phyloP scores from a whole-genome alignment of 2,329 filamentous ascomycete genomes.

The Aspergillus glaucus region DNA sequence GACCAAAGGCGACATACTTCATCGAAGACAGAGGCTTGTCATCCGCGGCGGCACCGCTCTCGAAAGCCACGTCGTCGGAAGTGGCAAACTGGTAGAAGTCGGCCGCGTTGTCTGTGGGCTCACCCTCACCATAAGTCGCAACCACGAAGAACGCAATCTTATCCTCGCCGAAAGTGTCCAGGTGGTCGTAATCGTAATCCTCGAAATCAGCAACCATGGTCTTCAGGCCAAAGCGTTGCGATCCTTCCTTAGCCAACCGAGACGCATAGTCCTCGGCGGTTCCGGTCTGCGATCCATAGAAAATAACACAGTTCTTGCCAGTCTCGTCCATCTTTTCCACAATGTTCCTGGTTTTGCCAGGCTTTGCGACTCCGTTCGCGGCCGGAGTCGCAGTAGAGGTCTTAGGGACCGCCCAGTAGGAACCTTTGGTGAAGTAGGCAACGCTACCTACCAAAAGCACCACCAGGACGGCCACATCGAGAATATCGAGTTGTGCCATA shows the following conservation, averaged over 20 bases:
- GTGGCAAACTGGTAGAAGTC: constrained; percentile 97
- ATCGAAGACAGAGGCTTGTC: constrained; percentile 73
- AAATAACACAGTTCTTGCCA: constrained; percentile 94
- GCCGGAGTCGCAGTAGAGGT: constrained; percentile 66
- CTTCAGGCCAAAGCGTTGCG: constrained; percentile 90
- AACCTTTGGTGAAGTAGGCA: constrained; percentile 97
- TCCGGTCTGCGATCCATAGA: constrained; percentile 97
- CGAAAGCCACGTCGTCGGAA: constrained; percentile 74
- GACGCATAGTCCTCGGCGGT: constrained; percentile 98
- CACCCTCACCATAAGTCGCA: constrained; percentile 95
- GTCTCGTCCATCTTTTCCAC: constrained; percentile 93
- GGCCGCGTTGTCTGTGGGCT: constrained; percentile 96
- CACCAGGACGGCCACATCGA: constrained; percentile 88
- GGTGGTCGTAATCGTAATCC: constrained; percentile 93
- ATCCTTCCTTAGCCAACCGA: constrained; percentile 91
- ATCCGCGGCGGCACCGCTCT: constrained; percentile 54
- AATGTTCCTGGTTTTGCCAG: constrained; percentile 83
- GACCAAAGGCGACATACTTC: constrained; percentile 89
- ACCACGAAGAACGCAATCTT: constrained; percentile 93
- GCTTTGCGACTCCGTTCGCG: constrained; percentile 62
- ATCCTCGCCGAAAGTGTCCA: constrained; percentile 81
- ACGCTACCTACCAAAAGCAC: constrained; percentile 77
- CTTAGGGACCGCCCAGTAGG: constrained; percentile 73
- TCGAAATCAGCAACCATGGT: constrained; percentile 98
- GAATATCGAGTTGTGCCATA: constrained; percentile 94